Percentiles rank a stretch among this genome's conserved stretches.
Conservation (phyloP, 176 grass and related monocot genomes). For the Carex cristatella region DNA sequence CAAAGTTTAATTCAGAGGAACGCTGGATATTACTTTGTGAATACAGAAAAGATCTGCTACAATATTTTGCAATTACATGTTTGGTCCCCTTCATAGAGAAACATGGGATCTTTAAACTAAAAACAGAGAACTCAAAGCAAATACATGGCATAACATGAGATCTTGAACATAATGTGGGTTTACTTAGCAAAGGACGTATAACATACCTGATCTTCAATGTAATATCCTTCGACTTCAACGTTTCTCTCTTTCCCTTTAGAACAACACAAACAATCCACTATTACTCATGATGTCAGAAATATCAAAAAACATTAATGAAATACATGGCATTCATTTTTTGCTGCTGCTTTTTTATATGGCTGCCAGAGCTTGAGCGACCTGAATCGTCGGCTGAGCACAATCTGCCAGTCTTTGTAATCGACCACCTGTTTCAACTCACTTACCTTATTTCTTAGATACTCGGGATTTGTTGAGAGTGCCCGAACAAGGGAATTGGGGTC, state of each 20-base stretch:
- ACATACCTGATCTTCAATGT: slow-evolving; percentile 71
- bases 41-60: background rate
- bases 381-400: no score
- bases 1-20: background rate
- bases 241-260: slow-evolving; percentile 15
- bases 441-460: no score
- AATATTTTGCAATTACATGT: background rate
- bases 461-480: no score
- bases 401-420: no score
- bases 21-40: background rate
- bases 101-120: background rate
- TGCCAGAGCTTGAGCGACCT: background rate
- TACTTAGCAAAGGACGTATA: background rate
- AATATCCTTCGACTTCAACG: slow-evolving; percentile 47
- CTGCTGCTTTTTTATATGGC: background rate
- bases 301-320: background rate
- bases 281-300: background rate
- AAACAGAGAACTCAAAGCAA: background rate
- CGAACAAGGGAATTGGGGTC: no score
- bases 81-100: background rate
- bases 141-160: background rate
- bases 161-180: background rate
- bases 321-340: background rate
- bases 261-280: slow-evolving; percentile 1
- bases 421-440: no score